Conservation (phyloP, 2,329 filamentous ascomycete genomes). For the Alternaria ventricosa region DNA sequence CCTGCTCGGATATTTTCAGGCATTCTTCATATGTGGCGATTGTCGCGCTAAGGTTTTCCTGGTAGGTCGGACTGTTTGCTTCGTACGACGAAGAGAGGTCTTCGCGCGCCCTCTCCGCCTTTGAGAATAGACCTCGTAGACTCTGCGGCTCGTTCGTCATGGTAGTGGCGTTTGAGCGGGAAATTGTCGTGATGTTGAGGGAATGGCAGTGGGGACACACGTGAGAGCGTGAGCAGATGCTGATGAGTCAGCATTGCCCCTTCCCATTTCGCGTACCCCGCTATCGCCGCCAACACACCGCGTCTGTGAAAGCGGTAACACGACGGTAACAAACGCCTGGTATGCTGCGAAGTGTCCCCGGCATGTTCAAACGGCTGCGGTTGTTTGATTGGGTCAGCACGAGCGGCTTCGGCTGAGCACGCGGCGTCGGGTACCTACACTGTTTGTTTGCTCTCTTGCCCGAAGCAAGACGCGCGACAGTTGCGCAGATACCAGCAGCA, state of each 20-base stretch:
- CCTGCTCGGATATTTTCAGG: slow-evolving; percentile 69
- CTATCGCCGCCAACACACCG: slow-evolving; percentile 13
- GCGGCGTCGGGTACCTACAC: slow-evolving; percentile 12
- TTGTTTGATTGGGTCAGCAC: not conserved
- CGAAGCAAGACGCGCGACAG: slow-evolving; percentile 1
- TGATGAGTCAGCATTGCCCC: slow-evolving; percentile 23
- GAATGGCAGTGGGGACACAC: slow-evolving; percentile 5
- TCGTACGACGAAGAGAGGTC: slow-evolving; percentile 69
- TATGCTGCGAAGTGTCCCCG: not conserved
- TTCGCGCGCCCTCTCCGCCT: slow-evolving; percentile 62
- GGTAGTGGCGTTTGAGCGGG: slow-evolving; percentile 1
- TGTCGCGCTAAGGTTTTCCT: slow-evolving; percentile 69
- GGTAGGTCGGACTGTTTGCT: slow-evolving; percentile 69
- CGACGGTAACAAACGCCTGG: not conserved
- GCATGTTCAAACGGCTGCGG: not conserved
- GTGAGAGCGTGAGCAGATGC: slow-evolving; percentile 38
- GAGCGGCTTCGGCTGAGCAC: not conserved
- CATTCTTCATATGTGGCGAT: slow-evolving; percentile 77
- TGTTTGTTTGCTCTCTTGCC: slow-evolving; percentile 22
- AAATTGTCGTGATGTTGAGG: slow-evolving; percentile 3
- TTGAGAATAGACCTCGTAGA: slow-evolving; percentile 61
- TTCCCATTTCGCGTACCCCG: slow-evolving; percentile 24
- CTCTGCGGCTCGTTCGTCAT: slow-evolving; percentile 58
- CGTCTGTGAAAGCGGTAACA: not conserved
- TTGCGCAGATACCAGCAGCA: slow-evolving; percentile 14